Percentiles rank a stretch among this genome's conserved stretches.
phyloP scores from a whole-genome alignment of 768 basidiomycete species.

The Boletus subparvulus region DNA sequence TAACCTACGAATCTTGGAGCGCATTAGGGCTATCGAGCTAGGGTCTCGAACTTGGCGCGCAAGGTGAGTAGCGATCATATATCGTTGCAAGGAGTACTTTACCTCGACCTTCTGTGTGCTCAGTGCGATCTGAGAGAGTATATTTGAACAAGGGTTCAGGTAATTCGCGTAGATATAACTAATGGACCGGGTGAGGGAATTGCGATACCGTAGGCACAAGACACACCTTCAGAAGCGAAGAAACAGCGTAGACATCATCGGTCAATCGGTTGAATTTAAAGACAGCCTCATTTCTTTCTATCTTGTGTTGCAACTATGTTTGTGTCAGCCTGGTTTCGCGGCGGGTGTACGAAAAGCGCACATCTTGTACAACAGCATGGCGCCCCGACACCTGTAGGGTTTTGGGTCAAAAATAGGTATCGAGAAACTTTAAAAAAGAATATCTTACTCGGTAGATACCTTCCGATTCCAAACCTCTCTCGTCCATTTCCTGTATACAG shows the following conservation, averaged over 20 bases:
- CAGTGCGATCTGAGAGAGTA: constrained; percentile 74
- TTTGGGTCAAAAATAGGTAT: constrained; percentile 2
- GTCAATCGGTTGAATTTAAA: constrained; percentile 69
- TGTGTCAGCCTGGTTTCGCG: constrained; percentile 1
- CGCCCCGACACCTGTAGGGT: constrained; percentile 70
- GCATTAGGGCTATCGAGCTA: constrained; percentile 68
- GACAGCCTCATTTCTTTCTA: constrained; percentile 76
- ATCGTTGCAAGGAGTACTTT: constrained; percentile 8
- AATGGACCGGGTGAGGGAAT: neutral
- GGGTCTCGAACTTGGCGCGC: constrained; percentile 58
- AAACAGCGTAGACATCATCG: constrained; percentile 82
- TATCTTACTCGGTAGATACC: constrained; percentile 73
- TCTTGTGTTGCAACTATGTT: constrained; percentile 74
- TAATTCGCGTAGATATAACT: constrained; percentile 82
- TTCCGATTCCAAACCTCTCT: constrained; percentile 72
- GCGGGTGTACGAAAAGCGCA: constrained; percentile 33
- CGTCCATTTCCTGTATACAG: constrained; percentile 82
- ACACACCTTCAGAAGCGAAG: constrained; percentile 79
- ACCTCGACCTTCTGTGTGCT: constrained; percentile 80
- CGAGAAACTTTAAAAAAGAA: neutral
- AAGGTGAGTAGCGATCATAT: neutral
- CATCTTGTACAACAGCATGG: constrained; percentile 81
- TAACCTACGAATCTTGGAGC: constrained; percentile 83
- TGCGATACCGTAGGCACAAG: neutral
- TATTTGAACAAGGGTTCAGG: constrained; percentile 89